Conservation (phyloP, 2,329 filamentous ascomycete genomes). For the Didymella keratinophila region DNA sequence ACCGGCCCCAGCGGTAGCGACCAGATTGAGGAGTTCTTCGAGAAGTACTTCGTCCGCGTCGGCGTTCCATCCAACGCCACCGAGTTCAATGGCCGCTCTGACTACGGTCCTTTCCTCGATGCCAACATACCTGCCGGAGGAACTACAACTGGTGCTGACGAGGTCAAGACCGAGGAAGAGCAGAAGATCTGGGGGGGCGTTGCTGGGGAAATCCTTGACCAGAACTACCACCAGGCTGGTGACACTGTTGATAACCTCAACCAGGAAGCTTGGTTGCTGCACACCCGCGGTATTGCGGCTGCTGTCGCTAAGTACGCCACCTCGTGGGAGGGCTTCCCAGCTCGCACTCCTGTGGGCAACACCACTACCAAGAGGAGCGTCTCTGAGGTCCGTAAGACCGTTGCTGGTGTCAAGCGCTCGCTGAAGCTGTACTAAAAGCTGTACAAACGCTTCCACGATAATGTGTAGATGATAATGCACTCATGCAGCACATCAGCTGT, state of each 20-base stretch:
- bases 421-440: conserved; percentile 15
- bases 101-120: conserved; percentile 50
- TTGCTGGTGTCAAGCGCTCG: conserved; percentile 14
- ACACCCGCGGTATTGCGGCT: conserved; percentile 46
- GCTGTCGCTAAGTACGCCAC: conserved; percentile 45
- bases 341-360: conserved; percentile 29
- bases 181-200: conserved; percentile 45
- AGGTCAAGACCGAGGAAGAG: conserved; percentile 49
- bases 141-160: conserved; percentile 50
- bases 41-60: conserved; percentile 40
- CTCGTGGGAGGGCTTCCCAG: conserved; percentile 40
- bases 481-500: not conserved
- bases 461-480: conserved; percentile 11
- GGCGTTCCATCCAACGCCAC: conserved; percentile 43
- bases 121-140: conserved; percentile 48
- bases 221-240: conserved; percentile 49
- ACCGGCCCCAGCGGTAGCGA: conserved; percentile 45
- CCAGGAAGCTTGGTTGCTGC: conserved; percentile 42
- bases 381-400: conserved; percentile 24
- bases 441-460: not conserved
- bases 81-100: conserved; percentile 49
- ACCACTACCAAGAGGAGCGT: conserved; percentile 27
- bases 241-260: conserved; percentile 49
- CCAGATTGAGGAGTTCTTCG: conserved; percentile 45
- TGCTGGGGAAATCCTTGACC: conserved; percentile 36